Percentiles rank a stretch among this genome's conserved stretches.
Conservation (phyloP, 2,329 filamentous ascomycete genomes). For the Aphanocladium album region DNA sequence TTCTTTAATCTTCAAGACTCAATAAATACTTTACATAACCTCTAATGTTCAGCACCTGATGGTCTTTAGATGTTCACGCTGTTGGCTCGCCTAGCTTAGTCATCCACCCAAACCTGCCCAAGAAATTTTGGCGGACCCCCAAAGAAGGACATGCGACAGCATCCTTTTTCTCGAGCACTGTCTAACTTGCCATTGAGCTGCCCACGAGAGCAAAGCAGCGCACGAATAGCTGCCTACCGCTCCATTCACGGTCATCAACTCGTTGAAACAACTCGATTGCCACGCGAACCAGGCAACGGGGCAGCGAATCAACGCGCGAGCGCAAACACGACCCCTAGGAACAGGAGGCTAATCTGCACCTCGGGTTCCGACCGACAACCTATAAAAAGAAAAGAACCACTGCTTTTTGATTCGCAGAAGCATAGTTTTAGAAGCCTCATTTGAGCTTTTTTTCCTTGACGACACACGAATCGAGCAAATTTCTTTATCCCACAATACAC, state of each 20-base stretch:
- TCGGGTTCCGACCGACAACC: too few species aligned
- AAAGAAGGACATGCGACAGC: not conserved
- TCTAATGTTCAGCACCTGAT: too few species aligned
- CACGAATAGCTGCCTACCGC: not conserved
- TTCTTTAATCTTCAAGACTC: too few species aligned
- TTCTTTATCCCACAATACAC: not conserved
- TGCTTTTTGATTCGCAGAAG: too few species aligned
- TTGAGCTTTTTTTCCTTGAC: too few species aligned
- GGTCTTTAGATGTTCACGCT: too few species aligned
- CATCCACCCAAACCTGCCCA: not conserved
- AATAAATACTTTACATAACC: too few species aligned
- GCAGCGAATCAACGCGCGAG: not conserved
- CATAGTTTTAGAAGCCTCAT: too few species aligned
- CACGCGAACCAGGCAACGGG: too few species aligned
- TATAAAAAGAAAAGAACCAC: too few species aligned
- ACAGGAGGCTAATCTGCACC: not conserved
- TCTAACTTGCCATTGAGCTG: not conserved
- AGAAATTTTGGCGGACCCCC: constrained; percentile 9
- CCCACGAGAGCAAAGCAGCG: not conserved
- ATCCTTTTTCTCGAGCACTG: not conserved
- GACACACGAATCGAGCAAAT: too few species aligned
- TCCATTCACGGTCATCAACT: not conserved
- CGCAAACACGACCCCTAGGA: not conserved
- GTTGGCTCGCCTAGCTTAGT: not conserved
- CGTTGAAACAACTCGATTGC: too few species aligned